phyloP scores from a whole-genome alignment of 2,329 filamentous ascomycete species.

The Plectosphaerella plurivora region DNA sequence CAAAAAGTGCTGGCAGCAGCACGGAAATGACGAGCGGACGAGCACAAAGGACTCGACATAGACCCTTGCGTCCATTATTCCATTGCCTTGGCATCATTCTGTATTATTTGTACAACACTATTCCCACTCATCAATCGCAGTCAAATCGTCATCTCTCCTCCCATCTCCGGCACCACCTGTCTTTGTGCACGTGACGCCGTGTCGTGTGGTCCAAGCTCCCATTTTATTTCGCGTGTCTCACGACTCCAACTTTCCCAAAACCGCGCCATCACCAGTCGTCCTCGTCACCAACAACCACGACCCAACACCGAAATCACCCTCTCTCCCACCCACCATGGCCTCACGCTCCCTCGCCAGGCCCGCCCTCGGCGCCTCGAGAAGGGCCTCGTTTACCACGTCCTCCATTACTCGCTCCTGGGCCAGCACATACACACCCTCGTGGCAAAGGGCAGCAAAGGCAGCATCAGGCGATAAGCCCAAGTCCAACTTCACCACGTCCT shows the following conservation, averaged over 20 bases:
- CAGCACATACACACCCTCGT: no score
- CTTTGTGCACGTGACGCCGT: no score
- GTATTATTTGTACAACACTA: background rate
- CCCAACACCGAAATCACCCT: background rate
- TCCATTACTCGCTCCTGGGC: background rate
- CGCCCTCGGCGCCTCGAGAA: constrained; percentile 6
- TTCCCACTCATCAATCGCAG: background rate
- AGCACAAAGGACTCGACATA: constrained; percentile 60
- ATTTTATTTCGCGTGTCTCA: background rate
- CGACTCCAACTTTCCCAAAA: background rate
- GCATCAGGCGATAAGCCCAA: no score
- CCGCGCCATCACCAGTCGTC: background rate
- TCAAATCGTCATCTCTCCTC: background rate
- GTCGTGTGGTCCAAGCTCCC: background rate
- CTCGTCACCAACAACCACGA: background rate
- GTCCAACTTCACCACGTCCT: no score
- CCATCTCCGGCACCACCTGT: no score
- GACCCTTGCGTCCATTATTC: no score
- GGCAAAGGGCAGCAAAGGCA: no score
- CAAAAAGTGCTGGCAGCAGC: constrained; percentile 83
- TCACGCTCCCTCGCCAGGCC: constrained; percentile 8
- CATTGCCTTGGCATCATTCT: background rate
- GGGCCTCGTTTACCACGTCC: background rate
- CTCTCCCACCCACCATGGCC: constrained; percentile 5
- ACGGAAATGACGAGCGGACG: constrained; percentile 83